Evolutionary conservation across 495 filamentous ascomycete species (phyloP), one percentile per base, ranked within the genome.

Genomic region (Lophiotrema nucula): DNA sequence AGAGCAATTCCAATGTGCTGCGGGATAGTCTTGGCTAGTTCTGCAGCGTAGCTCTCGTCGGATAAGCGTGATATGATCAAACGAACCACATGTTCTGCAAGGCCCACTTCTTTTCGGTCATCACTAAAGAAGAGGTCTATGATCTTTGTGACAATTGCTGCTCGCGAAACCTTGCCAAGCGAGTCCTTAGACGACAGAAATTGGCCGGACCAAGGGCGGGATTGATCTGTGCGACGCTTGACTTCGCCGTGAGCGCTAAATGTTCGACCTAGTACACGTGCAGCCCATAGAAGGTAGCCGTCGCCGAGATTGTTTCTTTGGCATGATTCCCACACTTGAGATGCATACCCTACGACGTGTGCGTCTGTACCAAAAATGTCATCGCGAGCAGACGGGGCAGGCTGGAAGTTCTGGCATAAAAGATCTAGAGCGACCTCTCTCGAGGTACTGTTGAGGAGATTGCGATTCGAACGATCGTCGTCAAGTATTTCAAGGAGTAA

Each of bases 231-330:
- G 24, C 33, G 50, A 2, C 49, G 47, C n/a, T 58, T 41, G 1
- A 68, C 49, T 38, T 67, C 59, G 16, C 89, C 89, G 45, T 83
- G 88, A 3, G 87, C 79, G 41, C 87, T 84, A 72, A 91, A 97
- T 0, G 89, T 85, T 62, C 89, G 81, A 18, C 93, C 93, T 21
- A 98, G 76, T 15, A 91, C 86, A 49, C 84, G 81, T 5, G 86
- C 90, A 35, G 87, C 88, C 93, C 93, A 98, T 3, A 88, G 72
- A 12, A 88, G 72, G 68, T 93, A 97, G 19, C 83, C 79, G 24
- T 77, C 73, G 39, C 85, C 86, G 26, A 85, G 77, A 10, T 76
- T 71, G 35, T 77, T 73, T 22, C 77, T 75, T 53, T 83, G 79
- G 61, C 90, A 87, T 21, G 84, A 90, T 62, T 87, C 82, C 82